phyloP scores from a whole-genome alignment of 148 eudicot genomes.

The Spergularia bocconei region DNA sequence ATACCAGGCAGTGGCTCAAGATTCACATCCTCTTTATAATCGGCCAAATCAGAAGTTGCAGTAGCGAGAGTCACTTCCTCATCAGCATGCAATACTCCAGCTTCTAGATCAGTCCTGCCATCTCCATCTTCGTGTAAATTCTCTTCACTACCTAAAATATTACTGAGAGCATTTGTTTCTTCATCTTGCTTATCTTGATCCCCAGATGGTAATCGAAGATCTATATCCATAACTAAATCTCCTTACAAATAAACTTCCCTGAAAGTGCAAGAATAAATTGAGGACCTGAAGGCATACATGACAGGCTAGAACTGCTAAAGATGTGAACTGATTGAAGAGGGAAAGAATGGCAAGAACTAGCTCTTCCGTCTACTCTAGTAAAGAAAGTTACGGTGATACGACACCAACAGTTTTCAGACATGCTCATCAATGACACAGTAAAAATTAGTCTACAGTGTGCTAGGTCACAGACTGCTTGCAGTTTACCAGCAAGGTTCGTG shows the following conservation, averaged over 20 bases:
- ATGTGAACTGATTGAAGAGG: not conserved
- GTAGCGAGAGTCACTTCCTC: slow-evolving; percentile 49
- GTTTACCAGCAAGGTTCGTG: not conserved
- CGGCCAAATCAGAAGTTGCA: slow-evolving; percentile 47
- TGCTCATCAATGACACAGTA: not conserved
- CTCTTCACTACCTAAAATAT: slow-evolving; percentile 59
- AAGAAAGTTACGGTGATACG: not conserved
- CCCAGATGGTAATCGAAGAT: slow-evolving; percentile 83
- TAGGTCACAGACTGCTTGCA: not conserved
- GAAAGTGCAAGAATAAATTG: slow-evolving; percentile 3
- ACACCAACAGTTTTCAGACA: not conserved
- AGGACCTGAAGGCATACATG: not conserved
- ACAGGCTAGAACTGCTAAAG: not conserved
- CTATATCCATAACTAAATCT: slow-evolving; percentile 66
- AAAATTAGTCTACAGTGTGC: not conserved
- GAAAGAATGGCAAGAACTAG: not conserved
- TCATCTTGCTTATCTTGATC: slow-evolving; percentile 78
- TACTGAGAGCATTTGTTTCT: slow-evolving; percentile 49
- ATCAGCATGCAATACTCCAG: slow-evolving; percentile 39
- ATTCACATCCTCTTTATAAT: slow-evolving; percentile 59
- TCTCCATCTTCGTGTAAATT: slow-evolving; percentile 49
- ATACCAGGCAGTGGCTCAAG: slow-evolving; percentile 92
- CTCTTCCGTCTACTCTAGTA: not conserved
- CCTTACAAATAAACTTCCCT: slow-evolving; percentile 20
- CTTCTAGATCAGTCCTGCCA: slow-evolving; percentile 35